Evolutionary conservation across 2,329 filamentous ascomycete species (phyloP), one percentile per base, ranked within the genome.

Genomic region (Alternaria sp.): DNA sequence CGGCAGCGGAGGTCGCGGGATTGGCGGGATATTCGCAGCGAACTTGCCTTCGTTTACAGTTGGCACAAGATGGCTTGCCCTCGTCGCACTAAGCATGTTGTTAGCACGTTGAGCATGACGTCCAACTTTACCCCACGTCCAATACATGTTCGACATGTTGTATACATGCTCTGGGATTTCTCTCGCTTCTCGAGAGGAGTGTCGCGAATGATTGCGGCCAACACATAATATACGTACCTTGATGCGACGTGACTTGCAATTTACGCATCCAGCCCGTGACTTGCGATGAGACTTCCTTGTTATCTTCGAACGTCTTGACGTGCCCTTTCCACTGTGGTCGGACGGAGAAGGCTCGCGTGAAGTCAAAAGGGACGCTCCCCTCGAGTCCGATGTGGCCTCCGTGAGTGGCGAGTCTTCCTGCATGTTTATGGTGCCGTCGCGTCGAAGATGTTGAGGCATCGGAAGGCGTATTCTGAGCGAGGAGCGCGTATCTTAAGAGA

Each of bases 211-310:
- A 36, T 3, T 36, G 14, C 32, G 12, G 14, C 12, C 6, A 14
- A 7, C 2, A 6, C 12, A 4, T 36, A 16, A 14, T 12, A 16
- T 26, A 51, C 56, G 16, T 64, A 74, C 72, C 62, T 75, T 75
- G 22, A 75, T 71, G 16, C 72, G 61, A 18, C 72, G 62, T 5
- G 56, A 59, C 39, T 75, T 75, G 54, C 72, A 75, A 28, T 71
- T 70, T 49, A 64, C 66, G 54, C 72, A 75, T 18, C 72, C 72
- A 51, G 64, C 67, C 30, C 72, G 64, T 20, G 70, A 74, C 49
- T 75, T 74, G 32, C 68, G 65, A 63, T 75, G 72, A 20, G 71
- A 63, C 28, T 63, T 64, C 41, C 68, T 44, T 43, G 69, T 67
- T 53, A 68, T 66, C 54, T 65, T 69, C 22, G 51, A 61, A 1